phyloP scores from a whole-genome alignment of 2,329 filamentous ascomycete genomes.

The Paecilomyces formosus region DNA sequence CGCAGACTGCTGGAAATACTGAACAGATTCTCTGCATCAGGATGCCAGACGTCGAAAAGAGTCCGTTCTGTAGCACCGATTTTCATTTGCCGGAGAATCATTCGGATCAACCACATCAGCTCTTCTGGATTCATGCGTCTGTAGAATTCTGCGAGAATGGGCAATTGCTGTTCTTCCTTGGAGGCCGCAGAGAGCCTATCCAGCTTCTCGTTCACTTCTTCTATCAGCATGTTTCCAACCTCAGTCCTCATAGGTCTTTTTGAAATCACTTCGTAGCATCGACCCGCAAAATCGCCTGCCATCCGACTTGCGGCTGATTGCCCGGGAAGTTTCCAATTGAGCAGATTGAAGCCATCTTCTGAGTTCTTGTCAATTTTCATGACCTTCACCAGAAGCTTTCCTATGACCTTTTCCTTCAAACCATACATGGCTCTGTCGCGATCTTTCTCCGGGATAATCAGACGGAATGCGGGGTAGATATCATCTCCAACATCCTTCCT shows the following conservation, averaged over 20 bases:
- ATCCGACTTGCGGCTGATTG: slow-evolving; percentile 54
- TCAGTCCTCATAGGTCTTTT: slow-evolving; percentile 71
- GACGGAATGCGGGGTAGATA: slow-evolving; percentile 83
- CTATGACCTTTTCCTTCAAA: slow-evolving; percentile 85
- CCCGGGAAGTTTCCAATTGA: slow-evolving; percentile 89
- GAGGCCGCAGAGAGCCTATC: slow-evolving; percentile 68
- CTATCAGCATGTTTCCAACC: slow-evolving; percentile 73
- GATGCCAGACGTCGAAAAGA: slow-evolving; percentile 75
- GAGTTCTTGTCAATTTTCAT: slow-evolving; percentile 88
- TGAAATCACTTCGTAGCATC: slow-evolving; percentile 78
- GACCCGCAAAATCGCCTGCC: slow-evolving; percentile 85
- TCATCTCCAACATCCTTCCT: slow-evolving; percentile 81
- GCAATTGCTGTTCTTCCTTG: slow-evolving; percentile 76
- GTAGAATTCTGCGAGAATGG: slow-evolving; percentile 79
- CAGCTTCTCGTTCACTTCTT: slow-evolving; percentile 79
- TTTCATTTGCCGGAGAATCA: slow-evolving; percentile 76
- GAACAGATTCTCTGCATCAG: slow-evolving; percentile 69
- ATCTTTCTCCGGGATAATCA: slow-evolving; percentile 90
- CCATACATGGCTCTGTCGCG: slow-evolving; percentile 88
- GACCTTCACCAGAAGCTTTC: slow-evolving; percentile 81
- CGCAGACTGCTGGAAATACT: slow-evolving; percentile 85
- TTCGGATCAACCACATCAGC: slow-evolving; percentile 88
- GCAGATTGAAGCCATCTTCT: slow-evolving; percentile 74
- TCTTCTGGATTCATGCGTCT: slow-evolving; percentile 88
- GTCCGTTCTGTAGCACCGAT: slow-evolving; percentile 79